Percentiles rank a stretch among this genome's conserved stretches.
Evolutionary conservation across 306 rosid species (phyloP).

Genomic region (Cicer judaicum): DNA sequence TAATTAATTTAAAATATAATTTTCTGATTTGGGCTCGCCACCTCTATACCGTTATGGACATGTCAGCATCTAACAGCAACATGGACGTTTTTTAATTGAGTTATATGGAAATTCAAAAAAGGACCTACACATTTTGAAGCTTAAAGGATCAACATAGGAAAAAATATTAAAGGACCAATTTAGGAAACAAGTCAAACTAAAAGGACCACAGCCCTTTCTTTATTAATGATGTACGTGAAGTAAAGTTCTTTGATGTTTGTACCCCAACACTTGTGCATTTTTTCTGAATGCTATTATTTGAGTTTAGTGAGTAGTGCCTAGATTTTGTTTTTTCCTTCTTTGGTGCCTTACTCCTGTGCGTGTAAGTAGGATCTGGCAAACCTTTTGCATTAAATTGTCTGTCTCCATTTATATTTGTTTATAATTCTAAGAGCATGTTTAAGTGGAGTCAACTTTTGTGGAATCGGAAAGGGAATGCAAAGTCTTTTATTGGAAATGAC

Average conservation of each 20-base stretch:
- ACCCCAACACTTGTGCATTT: background rate
- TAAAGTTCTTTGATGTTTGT: conserved; percentile 11
- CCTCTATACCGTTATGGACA: too few relatives aligned
- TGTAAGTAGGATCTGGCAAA: conserved; percentile 14
- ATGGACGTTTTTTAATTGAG: too few relatives aligned
- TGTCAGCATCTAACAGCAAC: too few relatives aligned
- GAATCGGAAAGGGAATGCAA: background rate
- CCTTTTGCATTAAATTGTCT: conserved; percentile 4
- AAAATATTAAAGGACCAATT: too few relatives aligned
- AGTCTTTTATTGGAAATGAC: conserved; percentile 4
- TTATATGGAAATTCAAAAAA: too few relatives aligned
- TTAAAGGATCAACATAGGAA: too few relatives aligned
- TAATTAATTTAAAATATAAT: too few relatives aligned
- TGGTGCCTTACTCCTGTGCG: background rate
- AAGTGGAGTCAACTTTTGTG: background rate
- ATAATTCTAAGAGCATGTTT: conserved; percentile 11
- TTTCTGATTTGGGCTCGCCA: too few relatives aligned
- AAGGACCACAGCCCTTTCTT: background rate
- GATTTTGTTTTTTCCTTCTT: background rate
- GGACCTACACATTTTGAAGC: too few relatives aligned
- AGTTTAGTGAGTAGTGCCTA: background rate
- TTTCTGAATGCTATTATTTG: conserved; percentile 17
- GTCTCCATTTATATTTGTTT: conserved; percentile 9
- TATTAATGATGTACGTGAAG: conserved; percentile 1
- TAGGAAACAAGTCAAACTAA: too few relatives aligned